These are phyloP conservation scores for Thermoascus crustaceus DNA, from an alignment of 2,329 filamentous ascomycete species.

Conservation along the genomic window DNA sequence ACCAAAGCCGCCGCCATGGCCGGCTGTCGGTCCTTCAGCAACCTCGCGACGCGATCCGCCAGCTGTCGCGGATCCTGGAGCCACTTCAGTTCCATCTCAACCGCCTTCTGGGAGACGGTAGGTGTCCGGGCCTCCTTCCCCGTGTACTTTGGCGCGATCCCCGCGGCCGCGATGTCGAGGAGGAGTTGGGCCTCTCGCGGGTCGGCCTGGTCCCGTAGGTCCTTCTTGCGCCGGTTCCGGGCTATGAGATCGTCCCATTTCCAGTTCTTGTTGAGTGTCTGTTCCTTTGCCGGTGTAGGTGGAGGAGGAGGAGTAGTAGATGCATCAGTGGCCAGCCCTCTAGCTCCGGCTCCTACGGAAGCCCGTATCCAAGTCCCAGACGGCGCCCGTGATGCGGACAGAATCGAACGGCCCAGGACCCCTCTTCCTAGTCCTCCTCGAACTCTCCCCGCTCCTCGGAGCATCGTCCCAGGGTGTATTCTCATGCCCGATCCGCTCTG, in stretches of 20 bases:
- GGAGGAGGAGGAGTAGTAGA: too few relatives aligned
- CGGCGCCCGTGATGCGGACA: too few relatives aligned
- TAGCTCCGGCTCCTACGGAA: too few relatives aligned
- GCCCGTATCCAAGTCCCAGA: too few relatives aligned
- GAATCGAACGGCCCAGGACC: too few relatives aligned
- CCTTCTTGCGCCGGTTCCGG: background rate
- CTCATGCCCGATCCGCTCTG: too few relatives aligned
- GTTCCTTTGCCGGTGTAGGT: too few relatives aligned
- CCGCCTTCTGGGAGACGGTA: constrained; percentile 15
- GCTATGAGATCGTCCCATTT: constrained; percentile 9
- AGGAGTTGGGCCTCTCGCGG: constrained; percentile 5
- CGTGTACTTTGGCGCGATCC: constrained; percentile 1
- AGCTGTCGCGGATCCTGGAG: constrained; percentile 66
- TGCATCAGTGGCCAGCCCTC: too few relatives aligned
- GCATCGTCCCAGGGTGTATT: too few relatives aligned
- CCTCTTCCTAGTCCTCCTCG: constrained; percentile 2
- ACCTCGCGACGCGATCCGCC: constrained; percentile 55
- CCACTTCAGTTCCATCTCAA: constrained; percentile 53
- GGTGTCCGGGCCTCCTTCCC: constrained; percentile 2
- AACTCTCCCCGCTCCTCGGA: background rate
- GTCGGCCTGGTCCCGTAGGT: background rate
- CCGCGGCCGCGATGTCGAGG: constrained; percentile 11
- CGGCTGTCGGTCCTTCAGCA: constrained; percentile 52
- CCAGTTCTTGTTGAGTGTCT: constrained; percentile 22
- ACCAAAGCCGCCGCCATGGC: constrained; percentile 62